Conservation (phyloP, 2,329 filamentous ascomycete genomes). For the Cordyceps fumosorosea region DNA sequence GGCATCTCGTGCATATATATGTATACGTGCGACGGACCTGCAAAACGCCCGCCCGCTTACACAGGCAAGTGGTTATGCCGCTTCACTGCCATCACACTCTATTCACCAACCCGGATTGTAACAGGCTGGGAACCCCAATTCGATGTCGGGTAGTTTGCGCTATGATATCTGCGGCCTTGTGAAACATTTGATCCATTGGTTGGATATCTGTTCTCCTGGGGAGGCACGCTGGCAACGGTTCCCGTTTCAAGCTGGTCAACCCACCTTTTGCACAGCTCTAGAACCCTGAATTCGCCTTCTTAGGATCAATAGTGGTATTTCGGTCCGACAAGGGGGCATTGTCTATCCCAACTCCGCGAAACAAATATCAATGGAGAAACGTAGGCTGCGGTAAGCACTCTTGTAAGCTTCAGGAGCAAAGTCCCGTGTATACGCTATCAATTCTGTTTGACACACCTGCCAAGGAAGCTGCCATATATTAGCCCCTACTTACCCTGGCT, state of each 20-base stretch:
- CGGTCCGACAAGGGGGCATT: background rate
- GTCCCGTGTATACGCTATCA: background rate
- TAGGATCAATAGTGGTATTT: background rate
- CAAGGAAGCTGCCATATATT: too few relatives aligned
- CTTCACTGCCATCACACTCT: background rate
- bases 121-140: background rate
- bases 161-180: background rate
- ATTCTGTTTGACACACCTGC: too few relatives aligned
- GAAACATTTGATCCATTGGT: background rate
- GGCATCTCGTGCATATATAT: background rate
- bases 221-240: background rate
- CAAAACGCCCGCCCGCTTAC: background rate
- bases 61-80: background rate
- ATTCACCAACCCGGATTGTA: background rate
- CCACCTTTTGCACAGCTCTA: background rate
- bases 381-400: background rate
- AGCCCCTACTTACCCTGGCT: too few relatives aligned
- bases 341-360: slow-evolving; percentile 1
- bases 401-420: background rate
- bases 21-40: background rate
- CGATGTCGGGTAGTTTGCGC: too few relatives aligned
- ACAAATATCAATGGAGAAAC: background rate
- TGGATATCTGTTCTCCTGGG: background rate
- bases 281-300: background rate
- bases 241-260: background rate